A percentile compares a stretch with the other conserved stretches of the same genome.
Conservation (phyloP, 208 protist genomes). For the Trypanosoma avium region DNA sequence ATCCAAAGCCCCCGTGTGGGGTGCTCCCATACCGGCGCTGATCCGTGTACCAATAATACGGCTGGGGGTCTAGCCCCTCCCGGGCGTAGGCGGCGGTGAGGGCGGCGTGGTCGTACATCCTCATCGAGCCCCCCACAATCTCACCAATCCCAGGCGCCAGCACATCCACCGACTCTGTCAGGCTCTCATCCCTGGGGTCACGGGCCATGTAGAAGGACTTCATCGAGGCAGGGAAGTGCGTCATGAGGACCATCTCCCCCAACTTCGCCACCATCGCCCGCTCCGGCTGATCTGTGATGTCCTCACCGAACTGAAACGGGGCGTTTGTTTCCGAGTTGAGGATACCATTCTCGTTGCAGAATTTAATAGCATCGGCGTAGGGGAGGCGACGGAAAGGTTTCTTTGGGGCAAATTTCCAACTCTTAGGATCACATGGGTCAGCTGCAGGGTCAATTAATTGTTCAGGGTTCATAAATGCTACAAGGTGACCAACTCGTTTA, state of each 20-base stretch:
- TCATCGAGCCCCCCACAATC: slow-evolving; percentile 98
- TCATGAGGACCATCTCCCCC: slow-evolving; percentile 97
- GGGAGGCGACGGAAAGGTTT: slow-evolving; percentile 95
- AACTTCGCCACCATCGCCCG: slow-evolving; percentile 97
- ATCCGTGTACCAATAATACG: slow-evolving; percentile 99
- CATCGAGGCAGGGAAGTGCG: slow-evolving; percentile 96
- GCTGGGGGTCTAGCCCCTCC: slow-evolving; percentile 93
- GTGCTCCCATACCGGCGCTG: slow-evolving; percentile 96
- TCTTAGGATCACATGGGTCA: slow-evolving; percentile 58
- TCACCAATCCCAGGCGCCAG: slow-evolving; percentile 98
- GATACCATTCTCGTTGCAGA: slow-evolving; percentile 94
- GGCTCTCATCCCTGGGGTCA: slow-evolving; percentile 65
- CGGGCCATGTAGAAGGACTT: slow-evolving; percentile 99
- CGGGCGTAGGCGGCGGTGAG: slow-evolving; percentile 92
- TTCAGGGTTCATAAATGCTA: slow-evolving; percentile 92
- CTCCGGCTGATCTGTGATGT: slow-evolving; percentile 98
- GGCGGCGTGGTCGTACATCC: slow-evolving; percentile 94
- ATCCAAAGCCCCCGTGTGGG: slow-evolving; percentile 98
- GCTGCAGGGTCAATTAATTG: slow-evolving; percentile 67
- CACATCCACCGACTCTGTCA: slow-evolving; percentile 96
- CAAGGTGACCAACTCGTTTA: slow-evolving; percentile 61
- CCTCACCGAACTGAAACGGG: slow-evolving; percentile 95
- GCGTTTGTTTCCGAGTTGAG: slow-evolving; percentile 89
- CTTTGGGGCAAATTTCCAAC: slow-evolving; percentile 90
- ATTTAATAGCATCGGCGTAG: slow-evolving; percentile 97